A percentile compares a stretch with the other conserved stretches of the same genome.
phyloP scores from a whole-genome alignment of 2,329 filamentous ascomycete genomes.

The Pseudogymnoascus sp. region DNA sequence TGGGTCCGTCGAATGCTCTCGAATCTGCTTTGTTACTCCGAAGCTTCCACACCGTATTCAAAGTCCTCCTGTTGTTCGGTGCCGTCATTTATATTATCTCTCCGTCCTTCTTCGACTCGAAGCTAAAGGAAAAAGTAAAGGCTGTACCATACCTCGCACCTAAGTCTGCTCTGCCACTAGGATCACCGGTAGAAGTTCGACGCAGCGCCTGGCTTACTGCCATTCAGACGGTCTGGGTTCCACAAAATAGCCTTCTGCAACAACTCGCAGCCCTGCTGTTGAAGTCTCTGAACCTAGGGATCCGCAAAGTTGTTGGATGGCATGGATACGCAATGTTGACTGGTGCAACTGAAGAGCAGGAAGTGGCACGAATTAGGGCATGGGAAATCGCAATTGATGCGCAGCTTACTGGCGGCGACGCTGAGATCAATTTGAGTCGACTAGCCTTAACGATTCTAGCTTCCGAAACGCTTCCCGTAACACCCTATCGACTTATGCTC shows the following conservation, averaged over 20 bases:
- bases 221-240: slow-evolving; percentile 87
- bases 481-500: slow-evolving; percentile 77
- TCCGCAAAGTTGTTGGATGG: slow-evolving; percentile 71
- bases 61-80: slow-evolving; percentile 46
- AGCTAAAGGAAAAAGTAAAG: slow-evolving; percentile 37
- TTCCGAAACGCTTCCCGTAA: slow-evolving; percentile 78
- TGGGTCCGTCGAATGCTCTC: slow-evolving; percentile 43
- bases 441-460: slow-evolving; percentile 81
- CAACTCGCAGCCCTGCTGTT: slow-evolving; percentile 77
- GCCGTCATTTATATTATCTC: slow-evolving; percentile 49
- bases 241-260: slow-evolving; percentile 76
- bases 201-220: slow-evolving; percentile 89
- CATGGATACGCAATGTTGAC: slow-evolving; percentile 72
- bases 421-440: slow-evolving; percentile 81
- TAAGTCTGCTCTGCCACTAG: slow-evolving; percentile 59
- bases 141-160: slow-evolving; percentile 43
- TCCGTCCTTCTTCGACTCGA: slow-evolving; percentile 43
- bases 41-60: slow-evolving; percentile 45
- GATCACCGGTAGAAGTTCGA: slow-evolving; percentile 78
- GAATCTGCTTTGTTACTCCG: slow-evolving; percentile 42
- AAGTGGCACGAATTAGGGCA: slow-evolving; percentile 78
- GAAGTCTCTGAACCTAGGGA: slow-evolving; percentile 75
- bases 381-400: slow-evolving; percentile 93
- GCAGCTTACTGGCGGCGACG: slow-evolving; percentile 83
- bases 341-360: slow-evolving; percentile 76